Evolutionary conservation across 306 rosid genomes (phyloP).

Genomic region (Boehmeria nivea): DNA sequence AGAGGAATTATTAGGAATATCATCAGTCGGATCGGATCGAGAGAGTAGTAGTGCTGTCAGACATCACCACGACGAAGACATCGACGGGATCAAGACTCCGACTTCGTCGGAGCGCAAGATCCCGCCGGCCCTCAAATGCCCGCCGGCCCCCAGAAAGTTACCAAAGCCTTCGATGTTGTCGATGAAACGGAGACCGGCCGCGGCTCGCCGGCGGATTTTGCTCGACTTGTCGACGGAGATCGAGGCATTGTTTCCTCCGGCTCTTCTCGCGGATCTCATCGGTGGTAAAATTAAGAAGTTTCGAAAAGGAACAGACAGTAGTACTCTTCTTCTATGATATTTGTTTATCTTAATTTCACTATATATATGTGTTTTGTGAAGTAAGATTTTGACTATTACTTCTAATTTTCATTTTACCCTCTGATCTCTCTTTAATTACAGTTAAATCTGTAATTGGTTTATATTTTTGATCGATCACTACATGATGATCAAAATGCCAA

Average conservation of each 20-base stretch:
- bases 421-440: too few relatives aligned
- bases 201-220: constrained; percentile 16
- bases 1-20: too few relatives aligned
- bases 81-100: constrained; percentile 66
- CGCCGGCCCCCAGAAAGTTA: constrained; percentile 69
- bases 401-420: not conserved
- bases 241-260: constrained; percentile 40
- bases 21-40: not conserved
- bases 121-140: constrained; percentile 35
- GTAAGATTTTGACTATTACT: too few relatives aligned
- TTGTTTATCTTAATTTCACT: not conserved
- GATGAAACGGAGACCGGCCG: constrained; percentile 31
- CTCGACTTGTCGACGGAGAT: constrained; percentile 40
- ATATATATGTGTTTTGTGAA: constrained; percentile 11
- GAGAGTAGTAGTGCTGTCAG: not conserved
- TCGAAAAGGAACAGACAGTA: constrained; percentile 16
- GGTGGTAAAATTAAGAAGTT: constrained; percentile 41
- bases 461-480: not conserved
- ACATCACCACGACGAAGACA: constrained; percentile 7
- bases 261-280: constrained; percentile 28
- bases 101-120: constrained; percentile 44
- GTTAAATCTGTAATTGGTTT: not conserved
- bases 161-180: constrained; percentile 34
- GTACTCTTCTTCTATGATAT: not conserved
- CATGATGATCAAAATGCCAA: too few relatives aligned